A percentile compares a stretch with the other conserved stretches of the same genome.
Evolutionary conservation across 2,329 filamentous ascomycete genomes (phyloP).

Genomic region (Raffaelea albimanens): DNA sequence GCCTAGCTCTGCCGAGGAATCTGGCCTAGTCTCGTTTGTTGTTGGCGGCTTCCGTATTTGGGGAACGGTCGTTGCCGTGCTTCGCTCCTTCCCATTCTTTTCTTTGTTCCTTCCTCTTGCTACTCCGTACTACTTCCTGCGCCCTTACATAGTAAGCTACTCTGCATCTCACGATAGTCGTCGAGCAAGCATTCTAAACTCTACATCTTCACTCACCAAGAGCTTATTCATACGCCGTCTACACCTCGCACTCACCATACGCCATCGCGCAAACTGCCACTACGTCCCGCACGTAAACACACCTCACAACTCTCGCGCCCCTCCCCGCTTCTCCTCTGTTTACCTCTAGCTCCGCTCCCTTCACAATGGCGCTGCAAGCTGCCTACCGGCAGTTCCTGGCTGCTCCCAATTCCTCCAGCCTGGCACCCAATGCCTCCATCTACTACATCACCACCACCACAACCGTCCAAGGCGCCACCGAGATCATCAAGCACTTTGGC

Average conservation of each 20-base stretch:
- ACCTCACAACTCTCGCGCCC: neutral
- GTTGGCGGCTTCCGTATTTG: no score
- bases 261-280: no score
- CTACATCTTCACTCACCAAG: no score
- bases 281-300: neutral
- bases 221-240: neutral
- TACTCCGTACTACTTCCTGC: neutral
- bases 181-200: no score
- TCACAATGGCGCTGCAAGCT: constrained; percentile 37
- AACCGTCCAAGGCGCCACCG: constrained; percentile 57
- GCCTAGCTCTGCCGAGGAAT: no score
- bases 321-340: neutral
- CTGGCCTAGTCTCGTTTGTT: no score
- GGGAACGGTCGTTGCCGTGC: neutral
- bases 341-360: neutral
- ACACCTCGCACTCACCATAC: no score
- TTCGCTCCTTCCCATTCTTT: neutral
- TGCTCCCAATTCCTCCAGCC: constrained; percentile 51
- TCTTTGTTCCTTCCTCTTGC: neutral
- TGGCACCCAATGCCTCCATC: constrained; percentile 58
- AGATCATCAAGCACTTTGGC: constrained; percentile 75
- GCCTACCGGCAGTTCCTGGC: constrained; percentile 66
- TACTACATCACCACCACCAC: constrained; percentile 89
- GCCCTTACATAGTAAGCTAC: neutral
- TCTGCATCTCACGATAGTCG: neutral